phyloP scores from a whole-genome alignment of 225 moss, liverwort and hornwort species.

The Neckera pumila region DNA sequence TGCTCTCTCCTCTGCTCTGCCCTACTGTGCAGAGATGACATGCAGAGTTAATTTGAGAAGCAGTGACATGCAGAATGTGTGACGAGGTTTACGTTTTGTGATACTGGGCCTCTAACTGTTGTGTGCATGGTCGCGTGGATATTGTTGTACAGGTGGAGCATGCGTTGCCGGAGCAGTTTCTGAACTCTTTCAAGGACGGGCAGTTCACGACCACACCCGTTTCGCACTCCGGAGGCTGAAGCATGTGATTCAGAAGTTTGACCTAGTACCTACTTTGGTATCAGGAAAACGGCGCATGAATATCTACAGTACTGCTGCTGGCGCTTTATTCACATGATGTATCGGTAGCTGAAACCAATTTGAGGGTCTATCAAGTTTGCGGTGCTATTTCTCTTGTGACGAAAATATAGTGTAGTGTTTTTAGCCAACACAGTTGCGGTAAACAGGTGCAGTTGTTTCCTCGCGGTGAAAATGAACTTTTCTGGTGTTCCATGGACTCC shows the following conservation, averaged over 20 bases:
- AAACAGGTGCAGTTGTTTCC: not conserved
- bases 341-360: not conserved
- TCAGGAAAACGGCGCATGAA: not conserved
- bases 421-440: not conserved
- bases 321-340: not conserved
- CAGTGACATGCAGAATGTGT: not conserved
- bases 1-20: not conserved
- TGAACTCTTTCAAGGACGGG: constrained; percentile 70
- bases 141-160: constrained; percentile 69
- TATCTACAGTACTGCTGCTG: not conserved
- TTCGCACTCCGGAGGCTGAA: constrained; percentile 88
- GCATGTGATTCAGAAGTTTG: not conserved
- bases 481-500: not conserved
- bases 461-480: not conserved
- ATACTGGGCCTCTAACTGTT: not conserved
- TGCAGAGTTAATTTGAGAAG: not conserved
- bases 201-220: constrained; percentile 88
- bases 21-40: not conserved
- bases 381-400: not conserved
- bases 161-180: constrained; percentile 96
- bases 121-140: not conserved
- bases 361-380: not conserved
- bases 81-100: not conserved
- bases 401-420: not conserved
- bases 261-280: not conserved